phyloP scores from a whole-genome alignment of 345 rosid species.

The Cardamine occulta region DNA sequence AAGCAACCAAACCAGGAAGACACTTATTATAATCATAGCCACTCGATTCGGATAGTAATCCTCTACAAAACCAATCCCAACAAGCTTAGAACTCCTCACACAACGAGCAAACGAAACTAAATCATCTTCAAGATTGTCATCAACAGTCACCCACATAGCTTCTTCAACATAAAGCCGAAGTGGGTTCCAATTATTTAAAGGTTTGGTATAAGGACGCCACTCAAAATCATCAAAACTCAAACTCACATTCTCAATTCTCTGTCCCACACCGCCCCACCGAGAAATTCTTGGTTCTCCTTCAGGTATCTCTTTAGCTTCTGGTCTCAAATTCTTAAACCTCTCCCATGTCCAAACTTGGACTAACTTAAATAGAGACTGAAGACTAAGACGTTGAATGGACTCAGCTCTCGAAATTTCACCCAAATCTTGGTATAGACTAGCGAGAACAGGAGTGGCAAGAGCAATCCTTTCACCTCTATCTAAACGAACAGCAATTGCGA shows the following conservation, averaged over 20 bases:
- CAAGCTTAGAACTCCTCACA: constrained; percentile 45
- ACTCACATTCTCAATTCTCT: constrained; percentile 19
- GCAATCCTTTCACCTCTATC: constrained; percentile 35
- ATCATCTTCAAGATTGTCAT: constrained; percentile 34
- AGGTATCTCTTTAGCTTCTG: background rate
- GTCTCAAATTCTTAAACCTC: constrained; percentile 35
- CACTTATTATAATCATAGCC: too few species aligned
- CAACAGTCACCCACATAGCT: constrained; percentile 33
- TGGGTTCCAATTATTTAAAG: constrained; percentile 26
- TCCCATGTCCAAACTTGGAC: constrained; percentile 44
- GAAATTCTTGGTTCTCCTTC: constrained; percentile 44
- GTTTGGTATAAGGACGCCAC: constrained; percentile 52
- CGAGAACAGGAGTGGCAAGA: constrained; percentile 49
- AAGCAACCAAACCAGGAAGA: constrained; percentile 39
- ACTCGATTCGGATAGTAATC: constrained; percentile 57
- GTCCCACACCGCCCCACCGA: constrained; percentile 31
- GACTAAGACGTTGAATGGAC: too few species aligned
- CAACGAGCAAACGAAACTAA: constrained; percentile 36
- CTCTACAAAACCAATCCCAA: constrained; percentile 46
- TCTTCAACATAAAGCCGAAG: constrained; percentile 34
- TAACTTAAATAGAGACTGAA: background rate
- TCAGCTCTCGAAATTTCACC: constrained; percentile 3
- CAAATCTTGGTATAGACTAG: constrained; percentile 49
- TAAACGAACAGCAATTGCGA: constrained; percentile 46
- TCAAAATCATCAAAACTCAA: constrained; percentile 37